Base-by-base conservation (phyloP, 495 filamentous ascomycete species). In the Aspergillus nanangensis region DNA sequence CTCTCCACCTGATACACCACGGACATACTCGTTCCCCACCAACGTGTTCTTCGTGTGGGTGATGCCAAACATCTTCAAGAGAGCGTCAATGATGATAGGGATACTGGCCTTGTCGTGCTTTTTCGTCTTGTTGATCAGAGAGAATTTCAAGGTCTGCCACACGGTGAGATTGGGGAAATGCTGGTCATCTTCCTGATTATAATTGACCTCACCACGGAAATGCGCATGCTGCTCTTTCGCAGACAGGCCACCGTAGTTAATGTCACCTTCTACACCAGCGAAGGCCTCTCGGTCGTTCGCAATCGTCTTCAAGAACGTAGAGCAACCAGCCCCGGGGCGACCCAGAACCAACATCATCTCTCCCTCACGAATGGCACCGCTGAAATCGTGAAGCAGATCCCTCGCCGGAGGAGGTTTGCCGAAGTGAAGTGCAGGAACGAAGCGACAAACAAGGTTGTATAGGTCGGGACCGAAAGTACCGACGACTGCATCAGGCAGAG, bases 291-390 rank as follows among this genome's bases (percentile, higher is more conserved):
- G 75, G 45, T 88, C 77, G 52, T 92, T 92, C 40, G 84, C 76
- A 44, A 91, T 79, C 1, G 81, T 80, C 55, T 87, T 87, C 34
- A 95, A 74, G 47, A 93, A 88, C 1, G 89, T 90, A 21, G 78
- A 82, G 60, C 88, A 93, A 5, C 89, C 89, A 14, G 83, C 78
- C 7, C 89, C 89, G 1, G 89, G 89, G 18, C 86, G 72, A 1
- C 89, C 89, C 0, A 93, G 71, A 8, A 95, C 88, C 8, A 94
- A 72, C 79, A 93, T 84, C 82, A 91, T 90, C 58, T 85, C 81
- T 39, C 88, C 87, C 57, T 88, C 85, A 0, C 81, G 74, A 9
- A 93, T 80, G 8, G 84, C 74, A n/a, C 89, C 89, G 22, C 76
- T 83, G 56, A 91, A 90, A 53, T 90, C 83, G 56, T 87, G 65